Evolutionary conservation across 106 monocot species (phyloP).

Genomic region (Dendrobium nobile): DNA sequence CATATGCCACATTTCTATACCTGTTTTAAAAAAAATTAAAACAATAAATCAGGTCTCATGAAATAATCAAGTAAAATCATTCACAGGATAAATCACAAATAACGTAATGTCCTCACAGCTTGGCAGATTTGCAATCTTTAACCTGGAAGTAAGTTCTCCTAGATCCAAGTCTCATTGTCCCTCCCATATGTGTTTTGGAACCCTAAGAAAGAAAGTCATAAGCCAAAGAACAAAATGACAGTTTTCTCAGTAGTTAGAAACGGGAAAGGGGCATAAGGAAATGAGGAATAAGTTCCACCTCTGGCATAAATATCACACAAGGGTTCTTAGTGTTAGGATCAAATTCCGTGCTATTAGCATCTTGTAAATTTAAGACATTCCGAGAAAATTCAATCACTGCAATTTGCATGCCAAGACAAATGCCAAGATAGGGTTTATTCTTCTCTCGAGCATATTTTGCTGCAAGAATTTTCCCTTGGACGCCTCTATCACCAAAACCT

Average conservation of each 20-base stretch:
- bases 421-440: conserved; percentile 46
- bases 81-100: background rate
- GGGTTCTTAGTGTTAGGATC: conserved; percentile 61
- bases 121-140: conserved; percentile 54
- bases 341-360: conserved; percentile 93
- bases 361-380: conserved; percentile 58
- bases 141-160: conserved; percentile 61
- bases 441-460: conserved; percentile 91
- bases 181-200: conserved; percentile 96
- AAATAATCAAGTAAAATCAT: background rate
- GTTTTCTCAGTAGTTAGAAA: background rate
- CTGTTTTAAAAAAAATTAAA: conserved; percentile 22
- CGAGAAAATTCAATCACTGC: conserved; percentile 90
- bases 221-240: background rate
- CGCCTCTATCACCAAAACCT: conserved; percentile 94
- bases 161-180: conserved; percentile 88
- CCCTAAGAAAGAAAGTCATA: conserved; percentile 37
- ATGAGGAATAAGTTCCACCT: conserved; percentile 34
- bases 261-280: background rate
- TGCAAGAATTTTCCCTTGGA: conserved; percentile 84
- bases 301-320: conserved; percentile 94
- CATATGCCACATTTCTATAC: conserved; percentile 54
- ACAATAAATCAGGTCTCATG: background rate
- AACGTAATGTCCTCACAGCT: conserved; percentile 44
- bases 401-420: conserved; percentile 94